Percentiles rank a stretch among this genome's conserved stretches.
phyloP scores from a whole-genome alignment of 1,284 basidiomycete genomes.

The Microbotryomycetes sp. region DNA sequence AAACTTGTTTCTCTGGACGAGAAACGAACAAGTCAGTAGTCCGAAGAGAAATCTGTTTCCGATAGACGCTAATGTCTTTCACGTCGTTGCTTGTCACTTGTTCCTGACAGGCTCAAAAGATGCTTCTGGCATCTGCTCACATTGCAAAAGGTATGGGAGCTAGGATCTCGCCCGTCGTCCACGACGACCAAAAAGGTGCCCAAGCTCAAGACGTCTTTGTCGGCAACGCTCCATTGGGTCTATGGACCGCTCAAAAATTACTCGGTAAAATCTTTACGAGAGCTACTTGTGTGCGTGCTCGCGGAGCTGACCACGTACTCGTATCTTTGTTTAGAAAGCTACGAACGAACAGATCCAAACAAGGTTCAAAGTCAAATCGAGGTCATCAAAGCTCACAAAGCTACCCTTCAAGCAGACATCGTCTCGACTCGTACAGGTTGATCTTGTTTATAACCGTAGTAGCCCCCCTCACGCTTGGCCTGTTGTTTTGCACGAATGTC shows the following conservation, averaged over 20 bases:
- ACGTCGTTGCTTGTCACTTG: neutral
- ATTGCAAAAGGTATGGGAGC: conserved; percentile 4
- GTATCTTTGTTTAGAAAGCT: neutral
- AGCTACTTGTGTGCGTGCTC: too few species aligned
- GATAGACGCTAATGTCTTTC: neutral
- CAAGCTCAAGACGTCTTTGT: neutral
- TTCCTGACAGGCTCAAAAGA: conserved; percentile 8
- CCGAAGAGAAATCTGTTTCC: neutral
- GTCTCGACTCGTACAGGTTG: too few species aligned
- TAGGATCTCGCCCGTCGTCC: neutral
- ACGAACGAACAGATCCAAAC: neutral
- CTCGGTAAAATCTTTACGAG: conserved; percentile 2
- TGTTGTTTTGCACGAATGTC: too few species aligned
- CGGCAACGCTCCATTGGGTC: conserved; percentile 4
- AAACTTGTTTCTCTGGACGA: conserved; percentile 8
- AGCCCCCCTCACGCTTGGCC: too few species aligned
- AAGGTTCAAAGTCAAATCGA: neutral
- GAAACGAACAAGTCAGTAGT: conserved; percentile 10
- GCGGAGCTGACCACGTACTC: neutral
- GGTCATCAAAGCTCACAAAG: neutral
- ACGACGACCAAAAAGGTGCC: neutral
- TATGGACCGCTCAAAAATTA: conserved; percentile 5
- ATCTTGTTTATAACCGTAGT: too few species aligned
- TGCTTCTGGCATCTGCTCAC: conserved; percentile 1
- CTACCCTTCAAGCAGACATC: too few species aligned